Conservation (phyloP, 352 stramenopile genomes). For the Halophytophthora batemanensis region DNA sequence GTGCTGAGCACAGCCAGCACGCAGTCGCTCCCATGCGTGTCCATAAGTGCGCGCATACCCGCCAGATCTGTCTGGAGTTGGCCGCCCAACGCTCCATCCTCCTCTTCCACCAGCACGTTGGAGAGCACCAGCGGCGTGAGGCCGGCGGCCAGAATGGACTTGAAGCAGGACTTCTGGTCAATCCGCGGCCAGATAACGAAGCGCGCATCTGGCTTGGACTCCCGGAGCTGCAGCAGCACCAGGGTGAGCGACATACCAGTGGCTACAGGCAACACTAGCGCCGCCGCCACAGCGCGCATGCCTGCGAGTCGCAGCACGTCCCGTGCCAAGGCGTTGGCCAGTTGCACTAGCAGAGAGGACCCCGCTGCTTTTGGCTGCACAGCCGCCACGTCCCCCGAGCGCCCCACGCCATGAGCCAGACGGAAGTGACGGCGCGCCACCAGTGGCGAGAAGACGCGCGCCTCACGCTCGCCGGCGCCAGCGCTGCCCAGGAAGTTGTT, state of each 20-base stretch:
- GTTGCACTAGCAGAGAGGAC: slow-evolving; percentile 93
- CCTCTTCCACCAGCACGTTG: slow-evolving; percentile 61
- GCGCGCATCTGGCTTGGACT: slow-evolving; percentile 39
- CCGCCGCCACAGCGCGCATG: slow-evolving; percentile 51
- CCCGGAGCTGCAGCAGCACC: slow-evolving; percentile 84
- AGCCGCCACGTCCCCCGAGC: slow-evolving; percentile 97
- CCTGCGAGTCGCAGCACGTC: slow-evolving; percentile 91
- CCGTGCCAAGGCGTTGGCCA: slow-evolving; percentile 89
- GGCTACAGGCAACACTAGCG: slow-evolving; percentile 94
- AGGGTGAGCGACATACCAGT: slow-evolving; percentile 97
- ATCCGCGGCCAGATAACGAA: slow-evolving; percentile 95
- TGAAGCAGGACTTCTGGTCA: slow-evolving; percentile 99
- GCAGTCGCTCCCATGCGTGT: slow-evolving; percentile 44
- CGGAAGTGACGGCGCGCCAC: slow-evolving; percentile 91
- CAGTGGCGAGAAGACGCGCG: slow-evolving; percentile 83
- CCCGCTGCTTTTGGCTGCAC: slow-evolving; percentile 98
- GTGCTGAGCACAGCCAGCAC: slow-evolving; percentile 96
- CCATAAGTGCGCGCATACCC: slow-evolving; percentile 65
- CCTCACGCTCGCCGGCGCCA: slow-evolving; percentile 97
- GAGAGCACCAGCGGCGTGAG: slow-evolving; percentile 91
- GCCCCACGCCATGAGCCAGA: slow-evolving; percentile 95
- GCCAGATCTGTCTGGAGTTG: slow-evolving; percentile 91
- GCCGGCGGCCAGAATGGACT: slow-evolving; percentile 93
- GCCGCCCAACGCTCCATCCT: slow-evolving; percentile 18
- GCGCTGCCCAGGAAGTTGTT: slow-evolving; percentile 93